These are phyloP conservation scores for Boletus reticulatus DNA, from an alignment of 768 basidiomycete species.

Conservation along the genomic window DNA sequence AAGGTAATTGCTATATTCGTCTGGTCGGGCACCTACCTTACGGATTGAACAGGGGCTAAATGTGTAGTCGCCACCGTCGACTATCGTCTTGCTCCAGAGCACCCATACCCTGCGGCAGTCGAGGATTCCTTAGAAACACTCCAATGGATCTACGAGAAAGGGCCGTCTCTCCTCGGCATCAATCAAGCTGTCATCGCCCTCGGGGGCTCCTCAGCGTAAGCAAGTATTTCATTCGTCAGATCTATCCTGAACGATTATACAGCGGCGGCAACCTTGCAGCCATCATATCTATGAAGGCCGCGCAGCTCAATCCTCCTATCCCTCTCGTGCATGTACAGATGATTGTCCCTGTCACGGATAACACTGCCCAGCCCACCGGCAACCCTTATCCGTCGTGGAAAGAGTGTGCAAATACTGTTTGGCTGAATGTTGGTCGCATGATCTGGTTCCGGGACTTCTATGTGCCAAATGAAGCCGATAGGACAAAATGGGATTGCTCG, in stretches of 20 bases:
- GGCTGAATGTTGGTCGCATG: slow-evolving; percentile 65
- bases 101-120: slow-evolving; percentile 34
- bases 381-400: slow-evolving; percentile 50
- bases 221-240: background rate
- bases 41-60: slow-evolving; percentile 20
- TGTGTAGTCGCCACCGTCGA: slow-evolving; percentile 35
- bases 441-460: slow-evolving; percentile 72
- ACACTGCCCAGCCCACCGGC: slow-evolving; percentile 51
- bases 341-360: slow-evolving; percentile 74
- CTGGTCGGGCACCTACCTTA: background rate
- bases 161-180: slow-evolving; percentile 44
- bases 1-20: slow-evolving; percentile 13
- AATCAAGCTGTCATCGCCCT: slow-evolving; percentile 57
- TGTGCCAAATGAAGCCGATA: slow-evolving; percentile 58
- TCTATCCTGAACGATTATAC: slow-evolving; percentile 1
- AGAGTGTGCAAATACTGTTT: slow-evolving; percentile 58
- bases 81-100: slow-evolving; percentile 35
- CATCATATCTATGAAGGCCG: slow-evolving; percentile 64
- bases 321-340: slow-evolving; percentile 61
- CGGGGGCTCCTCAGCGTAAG: slow-evolving; percentile 71
- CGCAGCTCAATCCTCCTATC: slow-evolving; percentile 45
- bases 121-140: slow-evolving; percentile 38
- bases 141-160: slow-evolving; percentile 37
- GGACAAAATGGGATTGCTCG: slow-evolving; percentile 68
- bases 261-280: slow-evolving; percentile 76